phyloP scores from a whole-genome alignment of 148 eudicot species.

The Drosera capensis region DNA sequence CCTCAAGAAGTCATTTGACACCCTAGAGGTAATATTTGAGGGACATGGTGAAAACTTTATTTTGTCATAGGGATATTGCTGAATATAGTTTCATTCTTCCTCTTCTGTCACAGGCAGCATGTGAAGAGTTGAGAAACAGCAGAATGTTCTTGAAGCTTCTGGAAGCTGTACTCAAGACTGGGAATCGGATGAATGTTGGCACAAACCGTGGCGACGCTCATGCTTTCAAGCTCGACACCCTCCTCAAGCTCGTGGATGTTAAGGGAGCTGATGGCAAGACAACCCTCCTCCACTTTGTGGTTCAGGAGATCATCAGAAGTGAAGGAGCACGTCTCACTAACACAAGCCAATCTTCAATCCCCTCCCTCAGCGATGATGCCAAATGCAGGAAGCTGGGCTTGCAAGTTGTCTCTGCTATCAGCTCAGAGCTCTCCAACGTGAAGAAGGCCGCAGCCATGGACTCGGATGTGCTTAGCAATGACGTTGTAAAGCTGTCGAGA shows the following conservation, averaged over 20 bases:
- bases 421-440: constrained; percentile 17
- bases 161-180: constrained; percentile 24
- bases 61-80: too few relatives aligned
- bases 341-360: background rate
- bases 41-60: too few relatives aligned
- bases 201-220: constrained; percentile 22
- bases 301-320: constrained; percentile 16
- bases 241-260: constrained; percentile 19
- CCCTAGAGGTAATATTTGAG: constrained; percentile 8
- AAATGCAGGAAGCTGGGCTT: constrained; percentile 11
- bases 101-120: constrained; percentile 11
- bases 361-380: constrained; percentile 3
- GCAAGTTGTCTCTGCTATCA: constrained; percentile 10
- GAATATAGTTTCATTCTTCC: too few relatives aligned
- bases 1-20: constrained; percentile 7
- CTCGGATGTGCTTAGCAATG: constrained; percentile 35
- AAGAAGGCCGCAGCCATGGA: constrained; percentile 67
- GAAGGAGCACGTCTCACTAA: constrained; percentile 17
- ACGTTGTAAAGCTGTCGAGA: constrained; percentile 21
- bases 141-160: constrained; percentile 18
- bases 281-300: constrained; percentile 20
- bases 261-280: constrained; percentile 23
- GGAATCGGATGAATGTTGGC: constrained; percentile 24
- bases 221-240: constrained; percentile 26
- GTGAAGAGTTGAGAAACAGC: constrained; percentile 19